Evolutionary conservation across 179 eudicot genomes (phyloP), one percentile per base, ranked within the genome.

Genomic region (Silene noctiflora): DNA sequence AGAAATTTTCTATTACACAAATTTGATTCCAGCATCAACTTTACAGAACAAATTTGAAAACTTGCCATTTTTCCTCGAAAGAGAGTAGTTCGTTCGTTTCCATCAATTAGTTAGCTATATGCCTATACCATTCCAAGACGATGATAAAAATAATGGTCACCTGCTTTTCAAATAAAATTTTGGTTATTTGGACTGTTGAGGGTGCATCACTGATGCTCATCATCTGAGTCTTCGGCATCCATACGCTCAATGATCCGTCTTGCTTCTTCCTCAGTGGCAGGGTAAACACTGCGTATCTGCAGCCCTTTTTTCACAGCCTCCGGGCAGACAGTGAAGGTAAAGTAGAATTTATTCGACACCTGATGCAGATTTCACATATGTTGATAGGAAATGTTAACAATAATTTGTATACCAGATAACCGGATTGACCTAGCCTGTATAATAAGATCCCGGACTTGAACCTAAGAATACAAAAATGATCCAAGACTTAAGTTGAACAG

Each of bases 221-320:
- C 56, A 21, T 78, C 71, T 4, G 84, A 78, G 56, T 73, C 60
- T 73, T 93, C 88, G 14, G 90, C 91, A 76, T 91, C 93, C 88
- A 90, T 90, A 53, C 93, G 97, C 68, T 87, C 93, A 44, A 91
- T 77, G 25, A 93, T 86, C 42, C 88, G 83, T 46, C 89, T 88
- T 9, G 98, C 98, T 84, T 93, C 98, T 82, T 92, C 97, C 79
- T 89, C 98, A 20, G 96, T 90, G 48, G 88, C 92, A 12, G 99
- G 99, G 51, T 91, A 87, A 71, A 91, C 97, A 51, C 91, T 89
- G 74, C 97, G 87, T 73, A 95, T 91, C 80, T 84, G 90, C 77
- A 81, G 78, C 76, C 87, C 95, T 29, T 87, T 81, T 29, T 79
- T 83, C 63, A 73, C 79, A 21, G 91, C 91, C 75, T 91, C 91